These are phyloP conservation scores for Vicia faba DNA, from an alignment of 306 rosid genomes.

Conservation along the genomic window DNA sequence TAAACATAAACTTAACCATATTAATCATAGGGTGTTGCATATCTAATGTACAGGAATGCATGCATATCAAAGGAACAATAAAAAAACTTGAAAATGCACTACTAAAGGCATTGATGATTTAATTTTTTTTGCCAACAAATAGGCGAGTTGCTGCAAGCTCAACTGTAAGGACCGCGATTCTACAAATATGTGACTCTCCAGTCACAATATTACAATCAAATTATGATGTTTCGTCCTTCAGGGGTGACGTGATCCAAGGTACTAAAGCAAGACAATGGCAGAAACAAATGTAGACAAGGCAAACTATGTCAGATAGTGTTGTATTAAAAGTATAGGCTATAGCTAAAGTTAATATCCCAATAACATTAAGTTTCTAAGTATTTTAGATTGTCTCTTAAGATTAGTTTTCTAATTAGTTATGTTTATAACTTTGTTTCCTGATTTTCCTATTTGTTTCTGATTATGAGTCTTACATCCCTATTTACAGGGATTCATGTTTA, in stretches of 20 bases:
- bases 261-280: conserved; percentile 13
- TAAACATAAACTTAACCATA: conserved; percentile 24
- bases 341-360: conserved; percentile 1
- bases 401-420: not conserved
- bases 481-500: not conserved
- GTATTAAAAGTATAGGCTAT: conserved; percentile 1
- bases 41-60: conserved; percentile 21
- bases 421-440: not conserved
- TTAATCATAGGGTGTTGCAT: conserved; percentile 17
- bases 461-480: not conserved
- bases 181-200: conserved; percentile 28
- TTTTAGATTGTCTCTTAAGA: not conserved
- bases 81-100: conserved; percentile 22
- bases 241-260: conserved; percentile 6
- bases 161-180: conserved; percentile 2
- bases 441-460: not conserved
- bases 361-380: not conserved
- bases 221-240: not conserved
- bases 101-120: conserved; percentile 19
- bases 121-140: conserved; percentile 16
- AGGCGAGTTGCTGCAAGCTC: conserved; percentile 14
- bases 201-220: conserved; percentile 18
- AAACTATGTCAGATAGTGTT: not conserved
- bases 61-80: conserved; percentile 3
- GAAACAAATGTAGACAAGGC: not conserved